Evolutionary conservation across 164 flowering plant genomes (phyloP).

Genomic region (Santalum album): DNA sequence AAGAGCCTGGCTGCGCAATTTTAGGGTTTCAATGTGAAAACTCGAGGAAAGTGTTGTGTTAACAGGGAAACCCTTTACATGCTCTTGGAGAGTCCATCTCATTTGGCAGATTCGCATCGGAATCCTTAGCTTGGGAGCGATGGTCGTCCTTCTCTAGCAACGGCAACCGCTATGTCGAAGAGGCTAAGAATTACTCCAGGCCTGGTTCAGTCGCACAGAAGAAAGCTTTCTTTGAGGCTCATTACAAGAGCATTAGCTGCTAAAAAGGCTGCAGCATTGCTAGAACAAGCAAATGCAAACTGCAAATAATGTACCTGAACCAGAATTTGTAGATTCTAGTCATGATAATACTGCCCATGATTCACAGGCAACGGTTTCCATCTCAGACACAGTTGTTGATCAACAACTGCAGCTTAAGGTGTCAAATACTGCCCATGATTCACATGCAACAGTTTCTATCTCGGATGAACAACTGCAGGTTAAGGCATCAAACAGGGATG

Average conservation of each 20-base stretch:
- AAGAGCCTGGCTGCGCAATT: too few species aligned
- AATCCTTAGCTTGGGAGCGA: constrained; percentile 53
- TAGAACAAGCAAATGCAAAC: constrained; percentile 35
- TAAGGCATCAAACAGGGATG: too few species aligned
- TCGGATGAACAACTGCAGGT: too few species aligned
- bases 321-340: constrained; percentile 4
- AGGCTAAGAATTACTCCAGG: constrained; percentile 49
- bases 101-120: constrained; percentile 64
- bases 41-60: constrained; percentile 2
- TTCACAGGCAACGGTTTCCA: not conserved
- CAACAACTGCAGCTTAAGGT: constrained; percentile 2
- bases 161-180: constrained; percentile 62
- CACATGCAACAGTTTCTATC: too few species aligned
- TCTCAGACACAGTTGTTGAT: not conserved
- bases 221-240: constrained; percentile 77
- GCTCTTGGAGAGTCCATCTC: constrained; percentile 59
- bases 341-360: constrained; percentile 1
- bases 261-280: constrained; percentile 39
- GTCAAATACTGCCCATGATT: not conserved
- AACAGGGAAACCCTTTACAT: constrained; percentile 41
- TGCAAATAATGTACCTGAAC: constrained; percentile 4
- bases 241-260: constrained; percentile 55
- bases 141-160: constrained; percentile 59
- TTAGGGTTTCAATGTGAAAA: not conserved
- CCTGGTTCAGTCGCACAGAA: constrained; percentile 73